Evolutionary conservation across 768 basidiomycete genomes (phyloP).

Genomic region (Infundibulicybe gibba): DNA sequence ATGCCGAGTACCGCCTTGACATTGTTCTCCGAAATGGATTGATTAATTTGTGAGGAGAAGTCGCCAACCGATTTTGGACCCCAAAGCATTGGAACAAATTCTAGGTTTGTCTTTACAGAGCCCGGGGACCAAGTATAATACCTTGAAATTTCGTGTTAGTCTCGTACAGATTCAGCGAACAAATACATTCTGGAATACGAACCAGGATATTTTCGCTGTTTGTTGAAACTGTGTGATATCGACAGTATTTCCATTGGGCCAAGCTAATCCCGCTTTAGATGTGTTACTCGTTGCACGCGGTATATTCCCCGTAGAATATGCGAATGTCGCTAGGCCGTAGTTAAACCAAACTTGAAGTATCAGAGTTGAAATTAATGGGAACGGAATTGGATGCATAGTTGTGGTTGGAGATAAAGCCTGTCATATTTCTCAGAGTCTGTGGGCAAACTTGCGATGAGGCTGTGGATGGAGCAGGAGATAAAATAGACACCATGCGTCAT

Average conservation of each 20-base stretch:
- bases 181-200: constrained; percentile 7
- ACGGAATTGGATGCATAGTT: not conserved
- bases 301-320: not conserved
- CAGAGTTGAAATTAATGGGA: not conserved
- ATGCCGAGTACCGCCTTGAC: constrained; percentile 45
- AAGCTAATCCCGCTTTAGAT: constrained; percentile 49
- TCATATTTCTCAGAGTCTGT: too few relatives aligned
- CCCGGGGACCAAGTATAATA: constrained; percentile 50
- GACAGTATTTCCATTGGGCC: constrained; percentile 39
- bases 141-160: constrained; percentile 19
- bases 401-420: too few relatives aligned
- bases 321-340: too few relatives aligned
- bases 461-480: too few relatives aligned
- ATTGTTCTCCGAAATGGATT: constrained; percentile 29
- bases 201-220: constrained; percentile 52
- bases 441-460: too few relatives aligned
- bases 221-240: constrained; percentile 37
- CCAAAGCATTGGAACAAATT: constrained; percentile 60
- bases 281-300: constrained; percentile 21
- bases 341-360: constrained; percentile 5
- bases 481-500: not conserved
- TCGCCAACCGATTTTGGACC: constrained; percentile 33
- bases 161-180: not conserved
- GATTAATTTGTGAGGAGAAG: constrained; percentile 37
- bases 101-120: constrained; percentile 31